These are phyloP conservation scores for Alternaria longipes DNA, from an alignment of 2,329 filamentous ascomycete genomes.

Conservation along the genomic window DNA sequence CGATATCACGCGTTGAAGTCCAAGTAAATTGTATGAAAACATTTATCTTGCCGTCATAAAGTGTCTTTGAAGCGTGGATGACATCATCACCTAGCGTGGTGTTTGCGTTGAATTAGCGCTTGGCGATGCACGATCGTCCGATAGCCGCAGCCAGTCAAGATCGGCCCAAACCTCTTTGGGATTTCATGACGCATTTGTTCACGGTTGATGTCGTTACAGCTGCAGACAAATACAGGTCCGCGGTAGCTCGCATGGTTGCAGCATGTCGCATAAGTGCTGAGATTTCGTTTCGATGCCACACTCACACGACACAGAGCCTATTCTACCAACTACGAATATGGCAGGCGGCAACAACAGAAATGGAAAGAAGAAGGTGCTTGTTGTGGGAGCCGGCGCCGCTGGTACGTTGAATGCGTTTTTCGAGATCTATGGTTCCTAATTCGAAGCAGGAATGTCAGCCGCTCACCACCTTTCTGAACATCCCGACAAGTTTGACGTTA, in stretches of 20 bases:
- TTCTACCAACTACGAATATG: slow-evolving; percentile 47
- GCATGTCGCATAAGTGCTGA: slow-evolving; percentile 6
- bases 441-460: slow-evolving; percentile 65
- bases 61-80: slow-evolving; percentile 11
- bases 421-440: background rate
- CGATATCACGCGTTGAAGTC: background rate
- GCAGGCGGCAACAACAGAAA: slow-evolving; percentile 31
- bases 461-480: slow-evolving; percentile 73
- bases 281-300: slow-evolving; percentile 26
- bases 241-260: background rate
- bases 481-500: slow-evolving; percentile 69
- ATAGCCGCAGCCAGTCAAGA: slow-evolving; percentile 14
- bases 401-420: slow-evolving; percentile 33
- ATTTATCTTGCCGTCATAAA: slow-evolving; percentile 21
- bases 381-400: slow-evolving; percentile 54
- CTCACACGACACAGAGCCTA: slow-evolving; percentile 39
- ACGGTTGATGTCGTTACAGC: slow-evolving; percentile 20
- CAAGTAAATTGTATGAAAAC: background rate
- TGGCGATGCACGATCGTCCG: slow-evolving; percentile 18
- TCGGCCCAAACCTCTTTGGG: slow-evolving; percentile 36
- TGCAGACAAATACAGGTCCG: slow-evolving; percentile 25
- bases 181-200: slow-evolving; percentile 46
- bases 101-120: slow-evolving; percentile 14
- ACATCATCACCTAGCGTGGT: slow-evolving; percentile 18
- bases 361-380: slow-evolving; percentile 50